These are phyloP conservation scores for Candida sphagnicola DNA, from an alignment of 805 yeast species.

Conservation along the genomic window DNA sequence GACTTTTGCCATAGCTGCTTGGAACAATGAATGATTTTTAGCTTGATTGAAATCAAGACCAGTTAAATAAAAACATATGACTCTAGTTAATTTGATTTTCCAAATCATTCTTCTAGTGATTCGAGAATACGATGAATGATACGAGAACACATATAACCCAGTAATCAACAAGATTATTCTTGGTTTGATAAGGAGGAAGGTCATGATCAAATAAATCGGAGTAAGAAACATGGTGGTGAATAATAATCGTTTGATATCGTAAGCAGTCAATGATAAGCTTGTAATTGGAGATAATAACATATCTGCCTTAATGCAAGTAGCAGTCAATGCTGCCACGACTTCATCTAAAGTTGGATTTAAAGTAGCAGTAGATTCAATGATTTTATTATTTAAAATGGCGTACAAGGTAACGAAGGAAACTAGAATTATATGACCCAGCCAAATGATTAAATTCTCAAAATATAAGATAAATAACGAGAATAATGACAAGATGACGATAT, in stretches of 20 bases:
- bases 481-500: slow-evolving; percentile 54
- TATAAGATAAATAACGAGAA: slow-evolving; percentile 64
- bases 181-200: slow-evolving; percentile 69
- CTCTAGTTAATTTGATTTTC: slow-evolving; percentile 71
- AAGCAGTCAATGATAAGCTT: slow-evolving; percentile 62
- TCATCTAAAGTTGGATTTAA: slow-evolving; percentile 82
- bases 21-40: slow-evolving; percentile 44
- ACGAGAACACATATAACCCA: slow-evolving; percentile 66
- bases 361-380: slow-evolving; percentile 51
- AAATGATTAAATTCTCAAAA: slow-evolving; percentile 72
- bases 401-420: slow-evolving; percentile 60
- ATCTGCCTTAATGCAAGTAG: slow-evolving; percentile 73
- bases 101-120: slow-evolving; percentile 82
- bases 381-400: slow-evolving; percentile 52
- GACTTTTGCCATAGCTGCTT: slow-evolving; percentile 53
- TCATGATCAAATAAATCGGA: slow-evolving; percentile 72
- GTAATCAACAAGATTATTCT: slow-evolving; percentile 54
- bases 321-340: slow-evolving; percentile 70
- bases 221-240: slow-evolving; percentile 84
- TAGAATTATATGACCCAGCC: slow-evolving; percentile 74
- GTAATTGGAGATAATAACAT: slow-evolving; percentile 78
- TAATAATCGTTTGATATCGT: slow-evolving; percentile 74
- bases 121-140: slow-evolving; percentile 82
- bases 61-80: slow-evolving; percentile 74
- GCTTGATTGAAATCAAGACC: slow-evolving; percentile 71